A percentile compares a stretch with the other conserved stretches of the same genome.
phyloP scores from a whole-genome alignment of 1,139 yeast genomes.

The Hansenula lynferdii region DNA sequence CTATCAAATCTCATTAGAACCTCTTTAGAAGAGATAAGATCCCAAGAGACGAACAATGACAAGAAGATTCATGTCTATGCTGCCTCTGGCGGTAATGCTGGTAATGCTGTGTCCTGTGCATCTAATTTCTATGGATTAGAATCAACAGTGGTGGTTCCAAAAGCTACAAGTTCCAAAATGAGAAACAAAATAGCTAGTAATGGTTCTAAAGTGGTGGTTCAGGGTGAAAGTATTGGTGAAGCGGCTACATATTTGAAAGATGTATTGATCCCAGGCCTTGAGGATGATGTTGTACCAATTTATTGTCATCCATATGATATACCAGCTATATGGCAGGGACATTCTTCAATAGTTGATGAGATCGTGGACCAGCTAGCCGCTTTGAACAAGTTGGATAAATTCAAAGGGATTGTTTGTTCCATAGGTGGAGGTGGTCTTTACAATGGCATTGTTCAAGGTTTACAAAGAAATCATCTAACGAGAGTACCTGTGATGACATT shows the following conservation, averaged over 20 bases:
- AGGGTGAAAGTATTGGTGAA: conserved; percentile 60
- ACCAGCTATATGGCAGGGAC: conserved; percentile 65
- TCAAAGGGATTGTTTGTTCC: conserved; percentile 61
- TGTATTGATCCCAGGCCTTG: conserved; percentile 30
- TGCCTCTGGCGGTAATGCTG: conserved; percentile 79
- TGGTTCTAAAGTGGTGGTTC: conserved; percentile 50
- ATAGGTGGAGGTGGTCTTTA: conserved; percentile 77
- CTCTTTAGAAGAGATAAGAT: conserved; percentile 13
- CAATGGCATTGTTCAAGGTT: conserved; percentile 56
- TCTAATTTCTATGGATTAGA: conserved; percentile 39
- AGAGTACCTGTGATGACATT: conserved; percentile 45
- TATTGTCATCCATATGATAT: conserved; percentile 73
- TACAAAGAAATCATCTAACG: conserved; percentile 35
- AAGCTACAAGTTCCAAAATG: conserved; percentile 37
- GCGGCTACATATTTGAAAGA: conserved; percentile 51
- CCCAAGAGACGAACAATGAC: neutral
- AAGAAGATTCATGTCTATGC: conserved; percentile 46
- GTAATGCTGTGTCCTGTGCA: conserved; percentile 68
- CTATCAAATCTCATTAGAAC: conserved; percentile 42
- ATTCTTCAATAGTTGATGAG: conserved; percentile 56
- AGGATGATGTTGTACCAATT: conserved; percentile 33
- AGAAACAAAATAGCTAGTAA: conserved; percentile 33
- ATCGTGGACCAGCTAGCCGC: conserved; percentile 36
- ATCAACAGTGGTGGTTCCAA: conserved; percentile 68
- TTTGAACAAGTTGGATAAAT: conserved; percentile 23